Conservation (phyloP, 768 basidiomycete genomes). For the Trametes elegans region DNA sequence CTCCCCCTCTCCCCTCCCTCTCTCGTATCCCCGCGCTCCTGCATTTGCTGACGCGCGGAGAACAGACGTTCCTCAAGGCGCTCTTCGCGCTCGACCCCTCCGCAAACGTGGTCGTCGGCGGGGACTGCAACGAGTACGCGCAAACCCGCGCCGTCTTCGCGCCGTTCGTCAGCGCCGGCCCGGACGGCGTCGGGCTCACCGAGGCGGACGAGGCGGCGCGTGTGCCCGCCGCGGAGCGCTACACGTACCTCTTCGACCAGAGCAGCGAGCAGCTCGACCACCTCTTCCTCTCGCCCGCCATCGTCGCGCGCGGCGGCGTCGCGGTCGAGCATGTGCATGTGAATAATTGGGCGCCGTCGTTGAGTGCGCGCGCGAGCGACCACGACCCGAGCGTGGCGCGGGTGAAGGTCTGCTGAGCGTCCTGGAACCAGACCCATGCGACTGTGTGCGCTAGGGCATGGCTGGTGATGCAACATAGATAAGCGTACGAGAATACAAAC, state of each 20-base stretch:
- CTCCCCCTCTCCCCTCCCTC: neutral
- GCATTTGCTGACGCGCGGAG: too few relatives aligned
- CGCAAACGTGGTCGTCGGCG: constrained; percentile 51
- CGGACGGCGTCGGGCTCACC: too few relatives aligned
- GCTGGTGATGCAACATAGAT: neutral
- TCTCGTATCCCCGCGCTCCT: neutral
- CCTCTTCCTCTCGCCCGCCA: constrained; percentile 43
- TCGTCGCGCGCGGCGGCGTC: constrained; percentile 37
- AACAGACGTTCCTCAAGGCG: constrained; percentile 47
- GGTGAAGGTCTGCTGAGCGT: constrained; percentile 42
- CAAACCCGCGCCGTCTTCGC: constrained; percentile 51
- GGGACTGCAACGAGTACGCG: constrained; percentile 61
- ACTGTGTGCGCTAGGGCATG: neutral
- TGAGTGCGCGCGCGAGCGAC: constrained; percentile 46
- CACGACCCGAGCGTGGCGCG: constrained; percentile 58
- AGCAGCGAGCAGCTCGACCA: constrained; percentile 60
- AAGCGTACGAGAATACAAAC: too few relatives aligned
- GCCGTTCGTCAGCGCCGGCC: constrained; percentile 35
- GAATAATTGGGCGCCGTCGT: constrained; percentile 50
- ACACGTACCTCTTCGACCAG: constrained; percentile 61
- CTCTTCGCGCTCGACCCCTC: constrained; percentile 42
- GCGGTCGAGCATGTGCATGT: constrained; percentile 57
- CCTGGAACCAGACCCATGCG: neutral
- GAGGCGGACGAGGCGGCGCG: constrained; percentile 51
- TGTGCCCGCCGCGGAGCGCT: constrained; percentile 47